Conservation (phyloP, 2,329 filamentous ascomycete species). For the Cladosporium halotolerans region DNA sequence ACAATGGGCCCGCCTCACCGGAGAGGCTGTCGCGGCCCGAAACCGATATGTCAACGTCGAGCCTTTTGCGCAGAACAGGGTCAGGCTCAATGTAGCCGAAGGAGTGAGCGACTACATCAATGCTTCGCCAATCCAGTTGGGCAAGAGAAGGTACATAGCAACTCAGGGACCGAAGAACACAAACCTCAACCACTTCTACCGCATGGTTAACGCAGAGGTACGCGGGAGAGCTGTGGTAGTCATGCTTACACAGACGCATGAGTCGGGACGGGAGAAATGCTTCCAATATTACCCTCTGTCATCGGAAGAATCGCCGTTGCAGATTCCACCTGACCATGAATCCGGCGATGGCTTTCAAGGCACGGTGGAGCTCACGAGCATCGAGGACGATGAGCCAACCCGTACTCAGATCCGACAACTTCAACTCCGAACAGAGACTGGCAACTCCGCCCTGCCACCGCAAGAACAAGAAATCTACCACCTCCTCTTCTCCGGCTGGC, state of each 20-base stretch:
- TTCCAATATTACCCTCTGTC: constrained; percentile 66
- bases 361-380: constrained; percentile 56
- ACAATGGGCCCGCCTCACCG: constrained; percentile 53
- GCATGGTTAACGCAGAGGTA: constrained; percentile 73
- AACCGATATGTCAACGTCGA: constrained; percentile 89
- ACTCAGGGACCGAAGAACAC: constrained; percentile 77
- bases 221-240: constrained; percentile 65
- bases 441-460: constrained; percentile 28
- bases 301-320: constrained; percentile 23
- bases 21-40: constrained; percentile 52
- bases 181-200: constrained; percentile 79
- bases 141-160: constrained; percentile 67
- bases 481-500: constrained; percentile 80
- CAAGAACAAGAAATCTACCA: constrained; percentile 69
- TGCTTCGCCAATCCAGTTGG: constrained; percentile 41
- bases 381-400: constrained; percentile 49
- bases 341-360: constrained; percentile 52
- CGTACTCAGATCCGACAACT: constrained; percentile 70
- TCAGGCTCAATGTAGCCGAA: constrained; percentile 71
- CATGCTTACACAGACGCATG: constrained; percentile 87
- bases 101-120: constrained; percentile 52
- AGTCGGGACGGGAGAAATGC: constrained; percentile 74
- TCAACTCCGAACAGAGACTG: constrained; percentile 40
- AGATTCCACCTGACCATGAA: constrained; percentile 21
- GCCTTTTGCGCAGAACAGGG: constrained; percentile 79